Conservation (phyloP, 768 basidiomycete genomes). For the Suillus cothurnatus region DNA sequence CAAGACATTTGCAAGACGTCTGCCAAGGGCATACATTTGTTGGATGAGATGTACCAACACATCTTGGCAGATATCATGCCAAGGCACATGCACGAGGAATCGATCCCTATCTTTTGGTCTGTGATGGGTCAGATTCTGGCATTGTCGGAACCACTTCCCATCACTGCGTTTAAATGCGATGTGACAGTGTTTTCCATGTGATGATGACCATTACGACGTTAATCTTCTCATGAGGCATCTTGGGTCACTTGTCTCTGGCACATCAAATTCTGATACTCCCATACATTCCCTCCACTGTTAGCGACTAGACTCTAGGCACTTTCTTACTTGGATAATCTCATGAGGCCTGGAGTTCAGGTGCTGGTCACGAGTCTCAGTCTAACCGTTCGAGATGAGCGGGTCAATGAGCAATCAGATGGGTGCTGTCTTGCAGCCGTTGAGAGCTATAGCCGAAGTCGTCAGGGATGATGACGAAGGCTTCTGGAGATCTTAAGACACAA, state of each 20-base stretch:
- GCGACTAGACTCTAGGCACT: too few species aligned
- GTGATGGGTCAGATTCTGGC: slow-evolving; percentile 9
- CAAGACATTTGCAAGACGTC: not conserved
- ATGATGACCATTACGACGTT: slow-evolving; percentile 27
- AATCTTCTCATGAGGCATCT: not conserved
- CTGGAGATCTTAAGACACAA: too few species aligned
- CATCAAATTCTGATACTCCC: not conserved
- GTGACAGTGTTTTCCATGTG: not conserved
- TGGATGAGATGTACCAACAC: slow-evolving; percentile 8
- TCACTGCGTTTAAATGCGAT: not conserved
- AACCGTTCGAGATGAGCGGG: too few species aligned
- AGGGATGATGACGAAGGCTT: too few species aligned
- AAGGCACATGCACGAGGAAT: not conserved
- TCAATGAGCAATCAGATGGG: too few species aligned
- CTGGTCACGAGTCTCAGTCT: too few species aligned
- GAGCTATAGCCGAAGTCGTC: too few species aligned
- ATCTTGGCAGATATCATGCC: slow-evolving; percentile 10
- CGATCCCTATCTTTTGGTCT: slow-evolving; percentile 3
- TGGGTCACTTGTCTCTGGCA: slow-evolving; percentile 12
- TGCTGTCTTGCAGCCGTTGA: too few species aligned
- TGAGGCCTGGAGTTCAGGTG: too few species aligned
- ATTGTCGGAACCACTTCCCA: slow-evolving; percentile 8
- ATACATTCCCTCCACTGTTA: slow-evolving; percentile 25
- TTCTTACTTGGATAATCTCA: too few species aligned
- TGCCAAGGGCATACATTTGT: not conserved